These are phyloP conservation scores for Geosiphon pyriformis DNA, from an alignment of 192 early-diverging fungal genomes.

Conservation along the genomic window DNA sequence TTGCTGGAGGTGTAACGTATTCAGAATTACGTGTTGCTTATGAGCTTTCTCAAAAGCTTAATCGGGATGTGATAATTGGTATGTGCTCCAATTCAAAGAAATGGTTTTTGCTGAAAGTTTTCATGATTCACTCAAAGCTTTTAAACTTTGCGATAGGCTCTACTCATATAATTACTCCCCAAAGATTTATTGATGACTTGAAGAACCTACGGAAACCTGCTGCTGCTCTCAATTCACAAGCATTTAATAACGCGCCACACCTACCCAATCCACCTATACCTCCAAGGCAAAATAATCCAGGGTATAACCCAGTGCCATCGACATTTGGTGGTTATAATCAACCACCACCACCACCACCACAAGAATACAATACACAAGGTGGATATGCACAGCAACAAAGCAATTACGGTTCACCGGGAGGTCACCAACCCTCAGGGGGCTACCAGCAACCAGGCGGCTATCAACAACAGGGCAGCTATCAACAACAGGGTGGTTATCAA, in stretches of 20 bases:
- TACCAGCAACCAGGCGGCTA: background rate
- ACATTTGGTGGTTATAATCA: background rate
- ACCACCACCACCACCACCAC: background rate
- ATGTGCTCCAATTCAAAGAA: background rate
- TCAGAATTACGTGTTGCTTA: constrained; percentile 70
- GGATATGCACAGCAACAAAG: background rate
- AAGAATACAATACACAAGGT: background rate
- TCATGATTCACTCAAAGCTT: background rate
- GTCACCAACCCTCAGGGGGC: background rate
- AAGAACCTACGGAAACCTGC: constrained; percentile 44
- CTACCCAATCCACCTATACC: constrained; percentile 17
- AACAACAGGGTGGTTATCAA: background rate
- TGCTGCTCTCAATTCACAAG: background rate
- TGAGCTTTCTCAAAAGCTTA: constrained; percentile 55
- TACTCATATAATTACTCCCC: constrained; percentile 66
- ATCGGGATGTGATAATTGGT: constrained; percentile 73
- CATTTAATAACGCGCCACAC: constrained; percentile 27
- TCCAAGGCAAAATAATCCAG: background rate
- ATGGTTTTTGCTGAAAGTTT: background rate
- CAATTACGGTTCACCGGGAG: background rate
- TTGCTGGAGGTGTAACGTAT: constrained; percentile 67
- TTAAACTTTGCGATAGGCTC: constrained; percentile 46
- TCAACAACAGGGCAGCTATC: background rate
- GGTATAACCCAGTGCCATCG: background rate
- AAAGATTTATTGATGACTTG: constrained; percentile 61